These are phyloP conservation scores for Umbelopsis vinacea DNA, from an alignment of 192 early-diverging fungal species.

Conservation along the genomic window DNA sequence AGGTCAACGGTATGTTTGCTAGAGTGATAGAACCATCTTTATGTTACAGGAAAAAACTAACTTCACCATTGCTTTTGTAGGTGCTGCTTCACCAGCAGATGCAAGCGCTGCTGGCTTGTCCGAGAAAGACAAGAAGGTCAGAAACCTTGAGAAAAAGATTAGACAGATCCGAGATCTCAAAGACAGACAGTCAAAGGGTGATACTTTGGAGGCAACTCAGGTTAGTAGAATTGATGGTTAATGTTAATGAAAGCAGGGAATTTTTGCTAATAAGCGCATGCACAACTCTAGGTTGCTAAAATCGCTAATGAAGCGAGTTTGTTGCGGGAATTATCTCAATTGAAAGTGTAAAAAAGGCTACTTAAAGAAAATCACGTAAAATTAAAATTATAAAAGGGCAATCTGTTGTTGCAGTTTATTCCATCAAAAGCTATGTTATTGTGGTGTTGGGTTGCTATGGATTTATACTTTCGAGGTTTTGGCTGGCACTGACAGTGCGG, in stretches of 20 bases:
- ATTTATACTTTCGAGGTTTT: too few relatives aligned
- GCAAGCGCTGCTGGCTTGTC: slow-evolving; percentile 43
- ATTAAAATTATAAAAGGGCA: too few relatives aligned
- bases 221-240: slow-evolving; percentile 24
- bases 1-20: slow-evolving; percentile 16
- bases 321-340: slow-evolving; percentile 2
- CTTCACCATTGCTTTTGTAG: not conserved
- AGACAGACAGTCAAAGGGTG: slow-evolving; percentile 75
- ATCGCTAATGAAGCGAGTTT: slow-evolving; percentile 17
- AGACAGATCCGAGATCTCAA: slow-evolving; percentile 89
- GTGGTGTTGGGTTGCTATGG: too few relatives aligned
- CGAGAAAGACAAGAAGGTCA: slow-evolving; percentile 87
- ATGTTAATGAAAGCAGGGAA: not conserved
- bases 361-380: too few relatives aligned
- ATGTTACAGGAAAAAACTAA: not conserved
- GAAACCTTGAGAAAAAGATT: slow-evolving; percentile 89
- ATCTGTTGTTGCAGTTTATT: too few relatives aligned
- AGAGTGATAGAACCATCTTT: too few relatives aligned
- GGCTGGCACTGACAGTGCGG: too few relatives aligned
- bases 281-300: not conserved
- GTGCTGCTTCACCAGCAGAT: slow-evolving; percentile 8
- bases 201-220: slow-evolving; percentile 84
- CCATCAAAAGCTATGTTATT: too few relatives aligned
- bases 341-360: slow-evolving; percentile 3
- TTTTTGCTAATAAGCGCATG: not conserved